Base-by-base conservation (phyloP, 495 filamentous ascomycete genomes). In the Lichenothelia convexa region DNA sequence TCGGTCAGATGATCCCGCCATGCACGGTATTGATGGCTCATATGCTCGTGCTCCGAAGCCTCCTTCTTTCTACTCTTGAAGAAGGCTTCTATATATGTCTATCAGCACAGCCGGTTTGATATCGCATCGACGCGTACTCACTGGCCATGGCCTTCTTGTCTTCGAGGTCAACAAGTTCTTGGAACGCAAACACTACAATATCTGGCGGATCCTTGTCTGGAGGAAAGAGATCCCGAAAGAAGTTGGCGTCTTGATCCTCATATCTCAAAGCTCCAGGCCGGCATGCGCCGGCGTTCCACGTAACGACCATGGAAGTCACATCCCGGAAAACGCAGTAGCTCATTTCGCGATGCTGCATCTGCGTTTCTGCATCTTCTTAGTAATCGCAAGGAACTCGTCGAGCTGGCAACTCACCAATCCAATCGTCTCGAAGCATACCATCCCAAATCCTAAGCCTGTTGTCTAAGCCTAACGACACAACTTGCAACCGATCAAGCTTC, bases 71-170 rank as follows among this genome's bases (percentile, higher is more conserved):
- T 95, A 47, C 63, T 59, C 34, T 60, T 62, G 43, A 68, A 65
- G 26, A 68, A 52, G 34, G 47, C 61, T 44, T 63, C 55, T 62
- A 36, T 62, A 18, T 55, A 49, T 30, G 59, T 75, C 73, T 34
- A 49, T 19, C 50, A 45, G 21, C 36, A 38, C 43, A 26, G 21
- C 19, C 12, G n/a, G 24, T 4, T 23, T 32, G 11, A 0, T n/a
- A 13, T 7, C 20, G 18, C 30, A 16, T 13, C 8, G 11, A 15
- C 19, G 4, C 36, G 21, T 30, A 71, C 74, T 46, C 55, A 80
- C 76, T 93, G n/a, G 89, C 89, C 37, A 86, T 94, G 41, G 89
- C 75, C 44, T 80, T 91, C 61, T 93, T 97, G 53, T 95, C 83
- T 49, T 97, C 89, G 11, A 97, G 61, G 48, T 97, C 91, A 9